These are phyloP conservation scores for Aspergillus pseudotamarii DNA, from an alignment of 2,329 filamentous ascomycete genomes.

Conservation along the genomic window DNA sequence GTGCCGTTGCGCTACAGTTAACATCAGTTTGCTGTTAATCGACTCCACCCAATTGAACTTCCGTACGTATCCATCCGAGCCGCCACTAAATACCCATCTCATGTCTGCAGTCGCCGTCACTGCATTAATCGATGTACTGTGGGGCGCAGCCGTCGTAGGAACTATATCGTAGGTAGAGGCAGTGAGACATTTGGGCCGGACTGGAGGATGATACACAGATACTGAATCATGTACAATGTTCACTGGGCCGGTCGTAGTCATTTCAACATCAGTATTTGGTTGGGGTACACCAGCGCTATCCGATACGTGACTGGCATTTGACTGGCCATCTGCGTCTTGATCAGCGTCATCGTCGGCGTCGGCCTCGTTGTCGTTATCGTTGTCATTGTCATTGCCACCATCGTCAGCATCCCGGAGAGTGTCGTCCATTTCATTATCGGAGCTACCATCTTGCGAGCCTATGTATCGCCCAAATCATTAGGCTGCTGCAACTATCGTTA, in stretches of 20 bases:
- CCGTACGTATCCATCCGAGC: constrained; percentile 90
- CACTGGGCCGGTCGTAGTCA: constrained; percentile 50
- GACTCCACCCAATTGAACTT: constrained; percentile 96
- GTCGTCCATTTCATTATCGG: constrained; percentile 52
- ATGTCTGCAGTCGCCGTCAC: constrained; percentile 91
- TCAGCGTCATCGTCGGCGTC: constrained; percentile 36
- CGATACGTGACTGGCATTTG: constrained; percentile 44
- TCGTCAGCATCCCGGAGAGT: constrained; percentile 48
- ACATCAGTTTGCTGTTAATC: constrained; percentile 87
- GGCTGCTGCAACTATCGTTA: constrained; percentile 2
- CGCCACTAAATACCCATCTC: constrained; percentile 92
- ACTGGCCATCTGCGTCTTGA: constrained; percentile 42
- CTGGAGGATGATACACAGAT: constrained; percentile 59
- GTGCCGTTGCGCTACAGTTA: constrained; percentile 94
- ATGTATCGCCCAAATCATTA: constrained; percentile 13
- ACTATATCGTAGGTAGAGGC: constrained; percentile 90
- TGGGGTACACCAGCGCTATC: constrained; percentile 40
- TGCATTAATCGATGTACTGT: constrained; percentile 93
- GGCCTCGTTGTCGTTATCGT: constrained; percentile 42
- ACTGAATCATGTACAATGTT: constrained; percentile 35
- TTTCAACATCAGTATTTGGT: constrained; percentile 51
- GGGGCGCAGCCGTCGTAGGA: constrained; percentile 93
- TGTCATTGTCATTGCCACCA: constrained; percentile 42
- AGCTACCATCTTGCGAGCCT: constrained; percentile 53
- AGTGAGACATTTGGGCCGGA: constrained; percentile 77